Base-by-base conservation (phyloP, 1,139 yeast species). In the Candida pseudoviswanathii region DNA sequence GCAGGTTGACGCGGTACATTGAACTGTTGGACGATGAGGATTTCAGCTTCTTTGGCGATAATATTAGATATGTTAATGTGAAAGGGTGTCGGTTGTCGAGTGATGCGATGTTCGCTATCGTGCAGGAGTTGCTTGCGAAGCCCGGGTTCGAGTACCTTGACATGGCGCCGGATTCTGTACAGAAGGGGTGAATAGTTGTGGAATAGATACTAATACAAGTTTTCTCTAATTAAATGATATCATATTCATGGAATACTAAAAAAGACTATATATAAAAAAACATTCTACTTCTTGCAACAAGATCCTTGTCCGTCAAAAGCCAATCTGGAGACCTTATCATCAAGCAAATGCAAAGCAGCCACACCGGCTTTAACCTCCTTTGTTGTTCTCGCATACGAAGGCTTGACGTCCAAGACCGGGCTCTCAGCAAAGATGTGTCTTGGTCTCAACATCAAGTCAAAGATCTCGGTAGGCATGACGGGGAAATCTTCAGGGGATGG, bases 401-500 rank as follows among this genome's bases (percentile, higher is more conserved):
- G 94, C 58, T 80, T 81, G 53, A 87, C 80, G 60, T 87, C 94
- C 58, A 87, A 75, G 44, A 81, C 87, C 34, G 96, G 95, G 65
- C 86, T 87, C 66, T 84, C 88, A 39, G 76, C 71, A 76, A 87
- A 87, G 72, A 87, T 82, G 68, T 87, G 84, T 66, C 94, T 79
- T 59, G 95, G 95, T 67, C 94, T 80, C 66, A 87, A 73, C 73
- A 85, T 75, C 58, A 88, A 75, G 54, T 85, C 82, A 61, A 86
- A 84, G 60, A 89, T 86, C 70, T 87, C 96, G 38, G 91, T 86
- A 45, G 95, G 95, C 95, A 87, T 87, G 58, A 88, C 82, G 53
- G 95, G 96, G 85, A 86, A 88, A 70, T 87, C 96, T 73, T 87
- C 95, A 53, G 95, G 94, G 9, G 92, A 84, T 53, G 96, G 96